Evolutionary conservation across 2,329 filamentous ascomycete species (phyloP).

Genomic region (Coniochaeta sp.): DNA sequence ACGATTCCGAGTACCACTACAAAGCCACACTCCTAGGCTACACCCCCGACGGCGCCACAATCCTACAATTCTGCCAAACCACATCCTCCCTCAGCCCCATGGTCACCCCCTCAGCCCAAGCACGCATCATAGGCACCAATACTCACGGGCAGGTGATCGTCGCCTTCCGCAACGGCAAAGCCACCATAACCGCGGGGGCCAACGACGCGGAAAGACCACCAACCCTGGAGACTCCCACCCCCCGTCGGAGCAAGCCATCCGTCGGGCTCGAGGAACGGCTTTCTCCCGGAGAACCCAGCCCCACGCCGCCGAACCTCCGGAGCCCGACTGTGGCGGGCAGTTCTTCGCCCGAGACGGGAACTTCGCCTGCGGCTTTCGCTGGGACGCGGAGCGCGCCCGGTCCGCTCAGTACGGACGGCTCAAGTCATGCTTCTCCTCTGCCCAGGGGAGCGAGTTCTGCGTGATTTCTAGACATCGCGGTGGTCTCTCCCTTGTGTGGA

Average conservation of each 20-base stretch:
- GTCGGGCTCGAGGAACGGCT: neutral
- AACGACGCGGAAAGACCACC: neutral
- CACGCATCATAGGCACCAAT: constrained; percentile 28
- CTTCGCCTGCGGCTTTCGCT: neutral
- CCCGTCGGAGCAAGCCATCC: neutral
- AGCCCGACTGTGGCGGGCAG: neutral
- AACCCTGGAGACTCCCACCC: neutral
- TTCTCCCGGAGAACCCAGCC: neutral
- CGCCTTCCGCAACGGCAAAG: constrained; percentile 24
- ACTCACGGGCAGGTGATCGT: constrained; percentile 27
- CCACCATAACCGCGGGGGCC: neutral
- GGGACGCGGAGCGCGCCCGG: neutral
- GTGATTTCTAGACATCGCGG: neutral
- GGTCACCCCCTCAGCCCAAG: constrained; percentile 12
- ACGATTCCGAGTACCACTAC: constrained; percentile 19
- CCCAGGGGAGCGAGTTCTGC: neutral
- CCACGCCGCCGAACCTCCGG: neutral
- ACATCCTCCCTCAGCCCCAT: neutral
- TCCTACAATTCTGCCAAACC: constrained; percentile 28
- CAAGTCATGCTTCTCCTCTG: neutral
- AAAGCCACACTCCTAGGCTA: constrained; percentile 32
- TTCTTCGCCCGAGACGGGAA: neutral
- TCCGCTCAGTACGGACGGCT: neutral
- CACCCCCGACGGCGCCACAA: constrained; percentile 36
- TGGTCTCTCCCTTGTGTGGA: neutral